Percentiles rank a stretch among this genome's conserved stretches.
Conservation (phyloP, 495 filamentous ascomycete species). For the Xylaria palmicola region DNA sequence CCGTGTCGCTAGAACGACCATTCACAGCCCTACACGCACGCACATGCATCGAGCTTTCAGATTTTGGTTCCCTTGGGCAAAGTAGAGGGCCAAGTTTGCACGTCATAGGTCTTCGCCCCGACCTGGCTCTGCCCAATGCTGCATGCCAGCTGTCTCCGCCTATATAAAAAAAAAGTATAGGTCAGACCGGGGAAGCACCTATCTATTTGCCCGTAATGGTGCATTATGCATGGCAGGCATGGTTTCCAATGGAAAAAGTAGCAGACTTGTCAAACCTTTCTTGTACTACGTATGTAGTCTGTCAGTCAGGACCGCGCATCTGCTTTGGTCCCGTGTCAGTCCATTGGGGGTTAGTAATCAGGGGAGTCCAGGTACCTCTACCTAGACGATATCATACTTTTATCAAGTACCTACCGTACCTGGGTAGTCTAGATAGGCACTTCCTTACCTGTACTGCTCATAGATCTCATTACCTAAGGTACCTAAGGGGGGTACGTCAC, state of each 20-base stretch:
- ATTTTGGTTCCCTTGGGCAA: conserved; percentile 6
- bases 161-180: not conserved
- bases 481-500: too few relatives aligned
- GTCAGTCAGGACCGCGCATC: too few relatives aligned
- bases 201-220: conserved; percentile 1
- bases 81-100: not conserved
- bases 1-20: not conserved
- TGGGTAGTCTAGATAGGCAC: not conserved
- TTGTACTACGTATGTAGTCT: too few relatives aligned
- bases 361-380: too few relatives aligned
- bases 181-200: not conserved
- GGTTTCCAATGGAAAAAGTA: not conserved
- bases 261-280: too few relatives aligned
- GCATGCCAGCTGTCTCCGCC: conserved; percentile 14
- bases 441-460: too few relatives aligned
- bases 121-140: conserved; percentile 9
- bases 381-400: too few relatives aligned
- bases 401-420: not conserved
- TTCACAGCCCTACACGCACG: conserved; percentile 18
- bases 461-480: too few relatives aligned
- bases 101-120: conserved; percentile 6
- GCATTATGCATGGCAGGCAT: not conserved
- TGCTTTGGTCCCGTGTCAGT: too few relatives aligned
- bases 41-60: conserved; percentile 7
- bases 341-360: too few relatives aligned